Percentiles rank a stretch among this genome's conserved stretches.
phyloP scores from a whole-genome alignment of 768 basidiomycete genomes.

The Panaeolus cyanescens region DNA sequence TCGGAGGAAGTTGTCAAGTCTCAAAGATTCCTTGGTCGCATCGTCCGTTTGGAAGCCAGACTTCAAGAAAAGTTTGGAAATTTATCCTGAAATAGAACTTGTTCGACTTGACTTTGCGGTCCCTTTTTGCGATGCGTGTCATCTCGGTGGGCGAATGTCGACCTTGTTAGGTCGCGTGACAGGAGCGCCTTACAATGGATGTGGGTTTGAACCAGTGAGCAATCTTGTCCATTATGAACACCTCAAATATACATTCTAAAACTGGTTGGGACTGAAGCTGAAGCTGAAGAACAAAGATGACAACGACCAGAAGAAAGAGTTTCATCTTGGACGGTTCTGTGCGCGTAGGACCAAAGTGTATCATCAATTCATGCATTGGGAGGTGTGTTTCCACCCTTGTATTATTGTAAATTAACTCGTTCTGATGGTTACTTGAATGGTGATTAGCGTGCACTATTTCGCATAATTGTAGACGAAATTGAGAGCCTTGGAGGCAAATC shows the following conservation, averaged over 20 bases:
- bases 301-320: constrained; percentile 35
- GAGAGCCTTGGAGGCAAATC: constrained; percentile 45
- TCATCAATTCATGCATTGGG: constrained; percentile 82
- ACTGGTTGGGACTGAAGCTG: too few relatives aligned
- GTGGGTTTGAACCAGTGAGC: constrained; percentile 51
- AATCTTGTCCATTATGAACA: too few relatives aligned
- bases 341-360: constrained; percentile 66
- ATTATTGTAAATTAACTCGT: constrained; percentile 4
- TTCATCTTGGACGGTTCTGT: constrained; percentile 80
- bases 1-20: constrained; percentile 70
- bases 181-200: constrained; percentile 70
- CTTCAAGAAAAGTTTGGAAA: constrained; percentile 67
- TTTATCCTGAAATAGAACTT: constrained; percentile 65
- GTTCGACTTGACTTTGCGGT: constrained; percentile 53
- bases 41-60: constrained; percentile 83
- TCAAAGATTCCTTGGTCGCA: constrained; percentile 74
- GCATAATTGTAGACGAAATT: constrained; percentile 57
- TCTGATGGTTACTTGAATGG: constrained; percentile 13
- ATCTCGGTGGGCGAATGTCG: constrained; percentile 70
- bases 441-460: constrained; percentile 65
- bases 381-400: constrained; percentile 51
- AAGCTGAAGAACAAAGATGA: constrained; percentile 7
- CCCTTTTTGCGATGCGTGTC: constrained; percentile 81
- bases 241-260: too few relatives aligned
- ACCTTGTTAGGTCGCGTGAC: constrained; percentile 60